Evolutionary conservation across 148 eudicot genomes (phyloP).

Genomic region (Persicaria tinctoria): DNA sequence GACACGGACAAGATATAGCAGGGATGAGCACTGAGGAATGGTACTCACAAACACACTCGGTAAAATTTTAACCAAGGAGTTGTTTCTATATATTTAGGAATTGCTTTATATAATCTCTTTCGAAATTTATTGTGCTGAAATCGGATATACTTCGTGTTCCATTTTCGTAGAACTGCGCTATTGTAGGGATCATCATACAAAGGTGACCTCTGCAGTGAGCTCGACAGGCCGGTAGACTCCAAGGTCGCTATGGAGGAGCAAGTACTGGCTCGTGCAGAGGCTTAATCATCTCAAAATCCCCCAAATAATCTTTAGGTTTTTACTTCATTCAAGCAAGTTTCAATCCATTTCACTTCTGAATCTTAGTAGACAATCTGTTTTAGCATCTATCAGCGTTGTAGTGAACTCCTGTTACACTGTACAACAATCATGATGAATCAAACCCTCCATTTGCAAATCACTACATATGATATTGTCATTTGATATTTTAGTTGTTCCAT

Average conservation of each 20-base stretch:
- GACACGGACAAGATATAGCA: conserved; percentile 46
- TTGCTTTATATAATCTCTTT: neutral
- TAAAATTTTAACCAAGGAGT: neutral
- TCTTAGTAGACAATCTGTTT: neutral
- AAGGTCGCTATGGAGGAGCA: neutral
- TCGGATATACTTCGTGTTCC: neutral
- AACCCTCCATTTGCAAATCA: neutral
- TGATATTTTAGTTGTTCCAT: neutral
- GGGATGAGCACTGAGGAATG: conserved; percentile 37
- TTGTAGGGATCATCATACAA: neutral
- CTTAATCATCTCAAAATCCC: neutral
- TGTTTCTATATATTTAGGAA: neutral
- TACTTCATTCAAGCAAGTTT: conserved; percentile 1
- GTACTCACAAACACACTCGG: neutral
- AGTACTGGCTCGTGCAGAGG: too few relatives aligned
- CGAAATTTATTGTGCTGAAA: neutral
- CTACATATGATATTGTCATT: neutral
- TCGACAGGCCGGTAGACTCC: neutral
- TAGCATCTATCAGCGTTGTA: neutral
- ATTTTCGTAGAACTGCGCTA: neutral
- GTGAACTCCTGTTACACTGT: neutral
- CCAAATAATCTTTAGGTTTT: neutral
- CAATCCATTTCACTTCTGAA: neutral
- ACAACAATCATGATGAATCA: neutral
- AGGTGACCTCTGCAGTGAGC: neutral